Evolutionary conservation across 257 asterid genomes (phyloP).

Genomic region (Linaria vulgaris): DNA sequence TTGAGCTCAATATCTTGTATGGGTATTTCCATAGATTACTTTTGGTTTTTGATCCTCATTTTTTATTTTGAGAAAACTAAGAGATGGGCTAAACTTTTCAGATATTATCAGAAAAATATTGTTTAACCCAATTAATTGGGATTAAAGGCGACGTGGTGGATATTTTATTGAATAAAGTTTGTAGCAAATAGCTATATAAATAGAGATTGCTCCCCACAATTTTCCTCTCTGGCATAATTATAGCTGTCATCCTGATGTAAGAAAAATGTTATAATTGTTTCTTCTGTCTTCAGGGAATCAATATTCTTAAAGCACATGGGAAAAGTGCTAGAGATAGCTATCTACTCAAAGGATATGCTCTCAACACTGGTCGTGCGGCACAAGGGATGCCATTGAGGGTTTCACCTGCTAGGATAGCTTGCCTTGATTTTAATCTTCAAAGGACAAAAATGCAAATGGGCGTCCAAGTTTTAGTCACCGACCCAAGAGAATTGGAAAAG

Average conservation of each 20-base stretch:
- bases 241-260: constrained; percentile 21
- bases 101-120: too few species aligned
- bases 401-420: constrained; percentile 83
- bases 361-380: constrained; percentile 90
- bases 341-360: constrained; percentile 84
- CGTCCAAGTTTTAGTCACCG: constrained; percentile 86
- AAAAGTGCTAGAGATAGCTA: constrained; percentile 90
- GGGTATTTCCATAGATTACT: neutral
- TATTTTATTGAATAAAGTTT: neutral
- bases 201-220: neutral
- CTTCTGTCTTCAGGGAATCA: constrained; percentile 65
- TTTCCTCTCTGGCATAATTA: neutral
- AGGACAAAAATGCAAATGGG: constrained; percentile 96
- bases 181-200: neutral
- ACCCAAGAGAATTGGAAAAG: constrained; percentile 93
- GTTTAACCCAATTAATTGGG: too few species aligned
- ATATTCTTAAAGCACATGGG: constrained; percentile 91
- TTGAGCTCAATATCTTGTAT: too few species aligned
- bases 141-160: too few species aligned
- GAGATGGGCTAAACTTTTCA: neutral
- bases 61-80: constrained; percentile 11
- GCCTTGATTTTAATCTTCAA: constrained; percentile 93
- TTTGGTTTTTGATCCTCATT: constrained; percentile 1
- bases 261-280: constrained; percentile 25
- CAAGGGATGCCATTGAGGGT: constrained; percentile 92